Conservation (phyloP, 192 early-diverging fungal genomes). For the Backusella australiensis region DNA sequence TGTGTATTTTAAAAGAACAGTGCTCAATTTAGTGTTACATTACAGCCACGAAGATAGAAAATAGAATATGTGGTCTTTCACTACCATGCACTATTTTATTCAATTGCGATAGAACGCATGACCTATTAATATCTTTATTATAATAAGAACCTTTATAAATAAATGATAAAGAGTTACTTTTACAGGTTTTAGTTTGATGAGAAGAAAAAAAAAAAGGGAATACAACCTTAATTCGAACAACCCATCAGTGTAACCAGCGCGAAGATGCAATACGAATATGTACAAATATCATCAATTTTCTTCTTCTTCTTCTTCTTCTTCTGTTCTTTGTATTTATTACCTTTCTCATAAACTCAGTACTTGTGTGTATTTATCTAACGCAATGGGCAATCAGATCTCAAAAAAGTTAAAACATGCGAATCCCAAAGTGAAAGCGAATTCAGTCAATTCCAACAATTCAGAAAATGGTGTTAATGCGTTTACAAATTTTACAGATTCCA, state of each 20-base stretch:
- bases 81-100: neutral
- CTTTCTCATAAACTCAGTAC: neutral
- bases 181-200: too few species aligned
- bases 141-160: neutral
- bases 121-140: neutral
- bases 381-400: slow-evolving; percentile 21
- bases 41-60: neutral
- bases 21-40: neutral
- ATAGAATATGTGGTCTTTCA: neutral
- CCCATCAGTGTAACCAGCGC: too few species aligned
- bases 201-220: too few species aligned
- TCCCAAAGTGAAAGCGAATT: neutral
- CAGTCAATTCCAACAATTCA: neutral
- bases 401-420: neutral
- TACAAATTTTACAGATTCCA: neutral
- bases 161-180: neutral
- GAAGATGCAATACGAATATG: neutral
- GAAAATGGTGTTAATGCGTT: neutral
- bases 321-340: neutral
- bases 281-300: neutral
- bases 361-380: neutral
- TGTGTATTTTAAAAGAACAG: neutral
- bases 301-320: neutral
- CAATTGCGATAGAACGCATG: too few species aligned
- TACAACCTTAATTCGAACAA: too few species aligned